Percentiles rank a stretch among this genome's conserved stretches.
Evolutionary conservation across 139 green algal species (phyloP).

Genomic region (Eudorina sp.): DNA sequence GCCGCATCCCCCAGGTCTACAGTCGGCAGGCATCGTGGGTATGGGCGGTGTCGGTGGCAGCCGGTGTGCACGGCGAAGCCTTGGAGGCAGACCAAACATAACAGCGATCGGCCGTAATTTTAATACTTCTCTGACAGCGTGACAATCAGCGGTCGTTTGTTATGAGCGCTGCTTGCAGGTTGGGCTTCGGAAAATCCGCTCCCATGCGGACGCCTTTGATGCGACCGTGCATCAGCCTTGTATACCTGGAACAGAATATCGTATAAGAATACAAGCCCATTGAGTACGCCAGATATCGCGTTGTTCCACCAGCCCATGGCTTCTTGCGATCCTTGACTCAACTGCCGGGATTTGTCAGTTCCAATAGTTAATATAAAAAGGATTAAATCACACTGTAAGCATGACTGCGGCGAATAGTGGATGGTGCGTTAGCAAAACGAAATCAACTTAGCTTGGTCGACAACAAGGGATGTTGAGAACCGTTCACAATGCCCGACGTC

Average conservation of each 20-base stretch:
- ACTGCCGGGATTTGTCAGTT: too few relatives aligned
- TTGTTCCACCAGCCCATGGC: slow-evolving; percentile 11
- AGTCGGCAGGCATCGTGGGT: too few relatives aligned
- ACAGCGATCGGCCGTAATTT: not conserved
- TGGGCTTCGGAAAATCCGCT: not conserved
- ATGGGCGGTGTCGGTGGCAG: not conserved
- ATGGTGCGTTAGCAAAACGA: too few relatives aligned
- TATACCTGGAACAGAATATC: slow-evolving; percentile 41
- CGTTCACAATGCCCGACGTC: too few relatives aligned
- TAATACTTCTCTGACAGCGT: not conserved
- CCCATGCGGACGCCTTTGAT: too few relatives aligned
- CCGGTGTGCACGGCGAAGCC: not conserved
- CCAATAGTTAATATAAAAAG: too few relatives aligned
- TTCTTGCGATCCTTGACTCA: too few relatives aligned
- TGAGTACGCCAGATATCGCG: not conserved
- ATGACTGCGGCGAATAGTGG: too few relatives aligned
- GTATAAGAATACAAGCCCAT: not conserved
- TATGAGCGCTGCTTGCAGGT: not conserved
- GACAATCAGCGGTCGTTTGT: not conserved
- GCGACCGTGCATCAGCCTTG: not conserved
- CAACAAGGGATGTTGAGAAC: too few relatives aligned
- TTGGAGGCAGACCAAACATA: not conserved
- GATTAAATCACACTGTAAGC: too few relatives aligned
- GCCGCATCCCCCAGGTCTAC: slow-evolving; percentile 66
- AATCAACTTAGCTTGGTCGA: too few relatives aligned